These are phyloP conservation scores for Apiotrichum porosum DNA, from an alignment of 1,284 basidiomycete species.

Conservation along the genomic window DNA sequence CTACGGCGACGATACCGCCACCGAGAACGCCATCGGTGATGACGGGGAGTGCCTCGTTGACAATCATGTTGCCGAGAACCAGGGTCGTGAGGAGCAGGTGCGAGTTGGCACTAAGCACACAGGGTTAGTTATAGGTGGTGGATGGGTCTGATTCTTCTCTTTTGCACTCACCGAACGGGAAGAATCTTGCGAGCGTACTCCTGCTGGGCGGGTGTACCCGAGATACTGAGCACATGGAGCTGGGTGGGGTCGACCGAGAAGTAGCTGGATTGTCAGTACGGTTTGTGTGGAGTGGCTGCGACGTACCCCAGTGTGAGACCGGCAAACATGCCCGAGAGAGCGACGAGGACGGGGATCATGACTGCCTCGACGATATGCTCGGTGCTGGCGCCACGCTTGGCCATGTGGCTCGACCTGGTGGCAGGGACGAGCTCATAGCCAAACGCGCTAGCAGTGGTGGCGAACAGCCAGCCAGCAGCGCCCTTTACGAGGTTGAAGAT, in stretches of 20 bases:
- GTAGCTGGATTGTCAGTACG: slow-evolving; percentile 59
- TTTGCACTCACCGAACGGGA: slow-evolving; percentile 59
- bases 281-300: neutral
- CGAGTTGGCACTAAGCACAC: slow-evolving; percentile 58
- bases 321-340: slow-evolving; percentile 60
- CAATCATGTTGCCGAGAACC: slow-evolving; percentile 79
- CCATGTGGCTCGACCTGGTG: neutral
- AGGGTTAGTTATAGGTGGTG: neutral
- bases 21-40: slow-evolving; percentile 79
- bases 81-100: slow-evolving; percentile 78
- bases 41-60: slow-evolving; percentile 81
- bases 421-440: slow-evolving; percentile 5
- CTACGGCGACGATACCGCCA: slow-evolving; percentile 69
- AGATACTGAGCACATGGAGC: slow-evolving; percentile 76
- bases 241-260: slow-evolving; percentile 93
- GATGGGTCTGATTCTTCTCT: neutral
- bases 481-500: neutral
- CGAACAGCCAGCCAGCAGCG: neutral
- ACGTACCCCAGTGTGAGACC: slow-evolving; percentile 46
- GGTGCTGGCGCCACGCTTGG: slow-evolving; percentile 1
- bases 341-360: slow-evolving; percentile 57
- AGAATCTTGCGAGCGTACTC: slow-evolving; percentile 76
- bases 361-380: slow-evolving; percentile 41
- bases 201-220: slow-evolving; percentile 75
- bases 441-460: neutral